Evolutionary conservation across 2,329 filamentous ascomycete genomes (phyloP).

Genomic region (Gyromitra esculenta): DNA sequence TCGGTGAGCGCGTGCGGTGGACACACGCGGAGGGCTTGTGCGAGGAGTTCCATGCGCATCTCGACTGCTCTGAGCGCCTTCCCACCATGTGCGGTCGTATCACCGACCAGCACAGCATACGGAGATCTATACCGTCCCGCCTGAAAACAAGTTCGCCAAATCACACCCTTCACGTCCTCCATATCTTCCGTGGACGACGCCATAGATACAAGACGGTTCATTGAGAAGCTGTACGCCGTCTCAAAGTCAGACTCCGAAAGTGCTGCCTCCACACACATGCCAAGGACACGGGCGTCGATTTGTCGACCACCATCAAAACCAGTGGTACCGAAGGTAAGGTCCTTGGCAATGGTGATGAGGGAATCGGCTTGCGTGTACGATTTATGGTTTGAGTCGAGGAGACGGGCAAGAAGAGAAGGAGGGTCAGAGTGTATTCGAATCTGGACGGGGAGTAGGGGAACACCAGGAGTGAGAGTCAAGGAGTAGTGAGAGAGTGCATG

Average conservation of each 20-base stretch:
- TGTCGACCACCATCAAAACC: slow-evolving; percentile 58
- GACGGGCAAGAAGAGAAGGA: slow-evolving; percentile 74
- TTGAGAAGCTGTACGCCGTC: slow-evolving; percentile 84
- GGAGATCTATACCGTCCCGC: slow-evolving; percentile 77
- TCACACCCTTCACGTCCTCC: slow-evolving; percentile 65
- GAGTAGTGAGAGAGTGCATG: slow-evolving; percentile 80
- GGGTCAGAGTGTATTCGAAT: slow-evolving; percentile 81
- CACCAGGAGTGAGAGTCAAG: slow-evolving; percentile 79
- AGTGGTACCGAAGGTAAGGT: slow-evolving; percentile 72
- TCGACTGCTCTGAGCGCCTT: slow-evolving; percentile 73
- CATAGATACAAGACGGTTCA: slow-evolving; percentile 70
- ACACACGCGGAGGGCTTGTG: slow-evolving; percentile 77
- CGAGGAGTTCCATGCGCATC: slow-evolving; percentile 81
- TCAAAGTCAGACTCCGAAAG: slow-evolving; percentile 82
- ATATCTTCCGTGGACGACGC: slow-evolving; percentile 51
- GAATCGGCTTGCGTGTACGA: slow-evolving; percentile 80
- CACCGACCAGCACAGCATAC: slow-evolving; percentile 67
- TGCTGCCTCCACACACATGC: slow-evolving; percentile 82
- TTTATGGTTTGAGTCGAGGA: slow-evolving; percentile 78
- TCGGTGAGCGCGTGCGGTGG: slow-evolving; percentile 76
- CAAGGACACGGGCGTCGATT: slow-evolving; percentile 72
- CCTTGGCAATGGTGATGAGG: slow-evolving; percentile 73
- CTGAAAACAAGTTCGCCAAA: slow-evolving; percentile 80
- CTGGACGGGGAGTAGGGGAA: slow-evolving; percentile 80
- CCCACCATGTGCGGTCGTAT: slow-evolving; percentile 63